A percentile compares a stretch with the other conserved stretches of the same genome.
These are phyloP conservation scores for Xylariales sp. DNA, from an alignment of 2,329 filamentous ascomycete species.

Conservation along the genomic window DNA sequence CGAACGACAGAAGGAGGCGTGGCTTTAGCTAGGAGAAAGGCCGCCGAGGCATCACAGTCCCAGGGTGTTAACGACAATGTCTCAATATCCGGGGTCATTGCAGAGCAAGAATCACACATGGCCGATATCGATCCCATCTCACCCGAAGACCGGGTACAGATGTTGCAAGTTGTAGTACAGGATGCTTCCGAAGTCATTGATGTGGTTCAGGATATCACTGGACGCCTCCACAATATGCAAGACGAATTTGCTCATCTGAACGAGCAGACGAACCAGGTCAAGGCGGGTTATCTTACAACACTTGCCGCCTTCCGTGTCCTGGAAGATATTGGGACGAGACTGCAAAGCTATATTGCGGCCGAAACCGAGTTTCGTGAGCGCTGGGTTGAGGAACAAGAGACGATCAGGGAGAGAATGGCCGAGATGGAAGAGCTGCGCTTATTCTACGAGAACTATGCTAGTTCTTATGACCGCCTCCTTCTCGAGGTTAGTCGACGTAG, in stretches of 20 bases:
- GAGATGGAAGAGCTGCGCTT: conserved; percentile 72
- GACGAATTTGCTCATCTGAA: conserved; percentile 59
- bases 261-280: conserved; percentile 55
- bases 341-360: conserved; percentile 61
- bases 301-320: conserved; percentile 61
- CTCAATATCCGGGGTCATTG: conserved; percentile 63
- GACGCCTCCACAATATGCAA: conserved; percentile 74
- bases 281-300: conserved; percentile 52
- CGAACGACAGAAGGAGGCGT: conserved; percentile 82
- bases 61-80: conserved; percentile 41
- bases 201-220: conserved; percentile 66
- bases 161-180: conserved; percentile 73
- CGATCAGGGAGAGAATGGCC: conserved; percentile 62
- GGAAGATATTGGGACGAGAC: conserved; percentile 60
- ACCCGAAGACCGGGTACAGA: conserved; percentile 71
- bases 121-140: conserved; percentile 64
- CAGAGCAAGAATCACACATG: conserved; percentile 49
- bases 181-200: conserved; percentile 65
- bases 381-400: conserved; percentile 72
- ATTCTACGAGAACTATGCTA: conserved; percentile 85
- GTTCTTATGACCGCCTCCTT: conserved; percentile 78
- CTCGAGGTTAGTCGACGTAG: conserved; percentile 77
- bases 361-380: conserved; percentile 58
- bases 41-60: conserved; percentile 56
- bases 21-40: conserved; percentile 62